Base-by-base conservation (phyloP, 768 basidiomycete genomes). In the Phlegmacium glaucopus region DNA sequence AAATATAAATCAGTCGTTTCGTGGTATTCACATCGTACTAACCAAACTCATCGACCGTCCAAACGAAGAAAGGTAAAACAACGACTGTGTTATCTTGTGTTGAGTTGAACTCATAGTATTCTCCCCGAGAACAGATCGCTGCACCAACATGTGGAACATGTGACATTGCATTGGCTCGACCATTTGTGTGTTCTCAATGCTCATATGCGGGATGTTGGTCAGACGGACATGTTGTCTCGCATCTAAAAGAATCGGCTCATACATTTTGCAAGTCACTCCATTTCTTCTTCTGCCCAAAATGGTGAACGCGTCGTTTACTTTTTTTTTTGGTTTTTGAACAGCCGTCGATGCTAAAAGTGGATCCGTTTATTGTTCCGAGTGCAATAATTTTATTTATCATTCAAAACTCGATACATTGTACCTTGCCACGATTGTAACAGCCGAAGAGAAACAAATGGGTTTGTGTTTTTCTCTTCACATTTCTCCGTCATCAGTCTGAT, bases 341-440 rank as follows among this genome's bases (percentile, higher is more conserved):
- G 92, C 85, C 57, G 79, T 80, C 22, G 91, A 94, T 61, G 71
- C 79, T 4, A 79, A 78, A 53, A 78, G 83, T 0, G 92, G 93
- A n/a, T 71, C 73, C 9, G 67, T 94, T 2, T 94, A 79, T 58
- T 94, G 93, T 61, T 62, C 69, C 2, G 69, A 74, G 28, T 94
- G 92, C 66, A 74, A 83, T 30, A 86, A 93, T 60, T 84, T 90
- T 49, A 75, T 90, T 17, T 85, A 85, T 54, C 72, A 87, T 52
- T 53, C 74, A 10, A 63, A 59, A 2, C 58, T 91, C 29, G 80
- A 82, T 34, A 61, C 66, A 7, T 47, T 77, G 7, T 71, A 76
- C 51, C 55, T 75, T 22, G 58, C 70, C 4, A 68, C 77, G 3
- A 61, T 73, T 8, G 56, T 87, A 4, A 61, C 66, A 22, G 71